phyloP scores from a whole-genome alignment of 192 early-diverging fungal species.

The Linnemannia exigua region DNA sequence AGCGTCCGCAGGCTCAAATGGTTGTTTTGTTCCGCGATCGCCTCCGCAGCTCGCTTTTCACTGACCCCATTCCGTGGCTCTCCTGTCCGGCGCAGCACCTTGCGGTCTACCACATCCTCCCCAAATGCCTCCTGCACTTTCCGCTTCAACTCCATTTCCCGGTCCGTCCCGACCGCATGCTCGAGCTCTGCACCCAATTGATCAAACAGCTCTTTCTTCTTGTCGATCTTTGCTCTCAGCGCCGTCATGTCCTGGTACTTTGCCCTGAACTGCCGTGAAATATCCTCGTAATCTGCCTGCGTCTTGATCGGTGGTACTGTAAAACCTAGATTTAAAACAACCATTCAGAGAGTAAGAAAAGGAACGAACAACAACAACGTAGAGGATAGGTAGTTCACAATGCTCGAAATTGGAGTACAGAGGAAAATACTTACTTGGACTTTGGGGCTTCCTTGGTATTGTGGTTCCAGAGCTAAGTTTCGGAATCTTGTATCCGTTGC shows the following conservation, averaged over 20 bases:
- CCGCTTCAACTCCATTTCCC: slow-evolving; percentile 40
- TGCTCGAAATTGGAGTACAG: neutral
- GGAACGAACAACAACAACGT: neutral
- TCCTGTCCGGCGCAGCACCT: slow-evolving; percentile 37
- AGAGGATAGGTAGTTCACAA: neutral
- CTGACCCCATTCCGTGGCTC: slow-evolving; percentile 36
- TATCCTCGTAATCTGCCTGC: slow-evolving; percentile 40
- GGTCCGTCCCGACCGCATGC: slow-evolving; percentile 35
- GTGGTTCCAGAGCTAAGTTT: slow-evolving; percentile 38
- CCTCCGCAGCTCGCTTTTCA: slow-evolving; percentile 18
- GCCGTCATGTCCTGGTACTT: slow-evolving; percentile 44
- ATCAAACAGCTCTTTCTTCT: slow-evolving; percentile 42
- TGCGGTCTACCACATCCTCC: slow-evolving; percentile 44
- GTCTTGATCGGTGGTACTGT: slow-evolving; percentile 38
- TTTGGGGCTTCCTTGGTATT: slow-evolving; percentile 36
- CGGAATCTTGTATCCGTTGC: slow-evolving; percentile 50
- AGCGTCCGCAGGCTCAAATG: slow-evolving; percentile 33
- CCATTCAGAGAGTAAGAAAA: neutral
- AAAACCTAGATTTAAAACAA: slow-evolving; percentile 18
- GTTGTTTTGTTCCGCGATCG: slow-evolving; percentile 25
- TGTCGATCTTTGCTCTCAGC: slow-evolving; percentile 30
- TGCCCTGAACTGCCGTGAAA: slow-evolving; percentile 36
- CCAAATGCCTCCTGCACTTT: slow-evolving; percentile 52
- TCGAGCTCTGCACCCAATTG: slow-evolving; percentile 38
- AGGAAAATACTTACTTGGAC: slow-evolving; percentile 28